phyloP scores from a whole-genome alignment of 2,329 filamentous ascomycete genomes.

The Fusarium coicis region DNA sequence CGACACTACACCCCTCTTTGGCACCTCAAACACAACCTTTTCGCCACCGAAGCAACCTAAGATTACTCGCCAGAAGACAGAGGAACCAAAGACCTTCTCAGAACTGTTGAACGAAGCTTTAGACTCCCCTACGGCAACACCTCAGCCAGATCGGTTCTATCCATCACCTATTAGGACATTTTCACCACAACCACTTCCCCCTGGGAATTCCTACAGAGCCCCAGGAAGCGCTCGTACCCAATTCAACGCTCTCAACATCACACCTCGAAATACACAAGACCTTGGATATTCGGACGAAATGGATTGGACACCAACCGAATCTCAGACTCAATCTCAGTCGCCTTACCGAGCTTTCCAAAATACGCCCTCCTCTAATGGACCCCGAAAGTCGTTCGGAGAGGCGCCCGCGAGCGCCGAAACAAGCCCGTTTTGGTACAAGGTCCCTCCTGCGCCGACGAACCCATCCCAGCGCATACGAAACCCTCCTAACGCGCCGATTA shows the following conservation, averaged over 20 bases:
- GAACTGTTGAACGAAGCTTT: constrained; percentile 52
- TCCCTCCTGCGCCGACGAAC: constrained; percentile 75
- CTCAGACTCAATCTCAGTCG: constrained; percentile 49
- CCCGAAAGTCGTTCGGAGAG: constrained; percentile 58
- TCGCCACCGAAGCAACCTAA: constrained; percentile 42
- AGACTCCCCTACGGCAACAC: constrained; percentile 38
- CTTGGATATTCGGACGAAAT: constrained; percentile 67
- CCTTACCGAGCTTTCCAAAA: constrained; percentile 65
- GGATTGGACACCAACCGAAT: constrained; percentile 77
- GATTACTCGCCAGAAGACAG: constrained; percentile 35
- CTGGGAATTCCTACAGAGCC: constrained; percentile 17
- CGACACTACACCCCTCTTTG: constrained; percentile 68
- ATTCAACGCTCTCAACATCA: constrained; percentile 33
- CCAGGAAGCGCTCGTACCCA: constrained; percentile 8
- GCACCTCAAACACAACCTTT: constrained; percentile 35
- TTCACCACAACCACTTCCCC: constrained; percentile 29
- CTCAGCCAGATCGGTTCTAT: constrained; percentile 18
- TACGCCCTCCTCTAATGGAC: constrained; percentile 52
- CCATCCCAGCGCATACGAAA: constrained; percentile 72
- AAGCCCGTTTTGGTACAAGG: constrained; percentile 74
- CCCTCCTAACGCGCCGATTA: constrained; percentile 65
- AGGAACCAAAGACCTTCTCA: constrained; percentile 56
- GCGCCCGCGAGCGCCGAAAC: constrained; percentile 56
- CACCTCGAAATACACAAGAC: constrained; percentile 28
- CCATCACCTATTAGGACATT: constrained; percentile 32